A percentile compares a stretch with the other conserved stretches of the same genome.
Evolutionary conservation across 345 rosid species (phyloP).

Genomic region (Gossypium australe): DNA sequence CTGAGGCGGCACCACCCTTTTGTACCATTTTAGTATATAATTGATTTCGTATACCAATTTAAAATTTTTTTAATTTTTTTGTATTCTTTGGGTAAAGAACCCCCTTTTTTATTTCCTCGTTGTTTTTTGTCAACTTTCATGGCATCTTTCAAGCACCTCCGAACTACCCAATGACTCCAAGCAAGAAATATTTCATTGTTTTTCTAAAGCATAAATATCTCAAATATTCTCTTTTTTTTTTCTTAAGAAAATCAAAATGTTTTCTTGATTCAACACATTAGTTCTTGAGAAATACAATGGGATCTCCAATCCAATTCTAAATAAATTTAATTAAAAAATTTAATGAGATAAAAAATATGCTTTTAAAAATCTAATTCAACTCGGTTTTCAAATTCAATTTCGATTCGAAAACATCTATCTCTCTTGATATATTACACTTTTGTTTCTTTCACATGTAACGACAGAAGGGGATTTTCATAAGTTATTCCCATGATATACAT

Average conservation of each 20-base stretch:
- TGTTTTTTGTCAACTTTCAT: slow-evolving; percentile 31
- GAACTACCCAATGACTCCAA: slow-evolving; percentile 25
- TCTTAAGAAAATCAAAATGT: no score
- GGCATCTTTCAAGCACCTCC: slow-evolving; percentile 30
- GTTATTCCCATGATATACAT: slow-evolving; percentile 21
- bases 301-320: background rate
- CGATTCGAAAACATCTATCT: background rate
- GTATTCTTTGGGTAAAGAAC: no score
- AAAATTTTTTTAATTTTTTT: no score
- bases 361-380: no score
- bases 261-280: slow-evolving; percentile 13
- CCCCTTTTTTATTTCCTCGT: slow-evolving; percentile 20
- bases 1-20: no score
- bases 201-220: background rate
- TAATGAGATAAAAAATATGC: no score
- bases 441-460: slow-evolving; percentile 26
- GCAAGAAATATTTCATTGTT: background rate
- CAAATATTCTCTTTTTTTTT: no score
- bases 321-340: background rate
- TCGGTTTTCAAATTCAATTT: no score
- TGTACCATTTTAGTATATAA: no score
- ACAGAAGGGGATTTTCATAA: slow-evolving; percentile 30
- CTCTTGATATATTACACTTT: slow-evolving; percentile 6
- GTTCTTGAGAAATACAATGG: slow-evolving; percentile 8
- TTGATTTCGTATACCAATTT: no score